phyloP scores from a whole-genome alignment of 208 protist genomes.

The Trichomonas tenax region DNA sequence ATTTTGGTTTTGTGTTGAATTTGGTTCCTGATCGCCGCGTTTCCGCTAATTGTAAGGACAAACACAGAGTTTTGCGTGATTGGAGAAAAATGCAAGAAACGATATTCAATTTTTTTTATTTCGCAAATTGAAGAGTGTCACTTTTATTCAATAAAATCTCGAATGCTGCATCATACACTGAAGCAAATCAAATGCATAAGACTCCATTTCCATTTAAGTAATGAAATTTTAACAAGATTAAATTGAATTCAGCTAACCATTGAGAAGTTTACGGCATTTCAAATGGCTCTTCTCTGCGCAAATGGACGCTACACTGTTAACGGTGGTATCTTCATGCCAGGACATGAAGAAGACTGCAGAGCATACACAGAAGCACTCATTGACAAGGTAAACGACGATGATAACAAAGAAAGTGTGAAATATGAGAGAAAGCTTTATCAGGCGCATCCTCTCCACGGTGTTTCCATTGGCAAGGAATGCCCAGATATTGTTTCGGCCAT shows the following conservation, averaged over 20 bases:
- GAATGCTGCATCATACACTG: too few relatives aligned
- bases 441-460: not conserved
- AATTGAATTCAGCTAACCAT: not conserved
- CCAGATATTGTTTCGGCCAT: not conserved
- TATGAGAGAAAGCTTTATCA: not conserved
- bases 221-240: too few relatives aligned
- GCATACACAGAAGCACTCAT: not conserved
- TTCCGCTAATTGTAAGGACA: too few relatives aligned
- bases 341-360: not conserved
- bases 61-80: too few relatives aligned
- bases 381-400: not conserved
- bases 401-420: not conserved
- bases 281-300: not conserved
- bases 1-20: too few relatives aligned
- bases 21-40: too few relatives aligned
- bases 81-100: too few relatives aligned
- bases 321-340: not conserved
- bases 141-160: too few relatives aligned
- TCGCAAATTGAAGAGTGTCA: too few relatives aligned
- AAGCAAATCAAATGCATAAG: too few relatives aligned
- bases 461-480: not conserved
- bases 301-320: not conserved
- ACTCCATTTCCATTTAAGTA: too few relatives aligned
- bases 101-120: too few relatives aligned
- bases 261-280: not conserved